Evolutionary conservation across 140 eudicot genomes (phyloP).

Genomic region (Anethum foeniculum): DNA sequence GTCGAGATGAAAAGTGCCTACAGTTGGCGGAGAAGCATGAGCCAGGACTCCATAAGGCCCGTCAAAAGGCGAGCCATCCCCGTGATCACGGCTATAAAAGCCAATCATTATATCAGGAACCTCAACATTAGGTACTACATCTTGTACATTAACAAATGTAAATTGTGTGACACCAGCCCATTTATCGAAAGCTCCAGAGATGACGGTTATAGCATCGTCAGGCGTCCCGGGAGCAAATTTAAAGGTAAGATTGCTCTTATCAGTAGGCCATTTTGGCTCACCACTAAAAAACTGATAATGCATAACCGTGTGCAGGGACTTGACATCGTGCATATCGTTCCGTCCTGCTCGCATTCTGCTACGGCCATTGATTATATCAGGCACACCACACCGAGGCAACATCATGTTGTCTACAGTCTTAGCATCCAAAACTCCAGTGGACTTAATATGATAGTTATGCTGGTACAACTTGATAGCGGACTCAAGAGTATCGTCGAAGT

Average conservation of each 20-base stretch:
- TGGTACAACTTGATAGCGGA: not conserved
- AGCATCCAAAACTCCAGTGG: constrained; percentile 1
- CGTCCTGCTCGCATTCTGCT: not conserved
- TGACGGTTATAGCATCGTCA: not conserved
- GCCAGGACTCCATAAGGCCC: constrained; percentile 11
- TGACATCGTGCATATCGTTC: not conserved
- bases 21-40: constrained; percentile 5
- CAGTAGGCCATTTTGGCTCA: not conserved
- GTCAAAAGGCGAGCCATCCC: constrained; percentile 1
- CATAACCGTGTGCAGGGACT: not conserved
- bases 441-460: not conserved
- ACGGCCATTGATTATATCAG: constrained; percentile 5
- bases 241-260: not conserved
- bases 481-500: constrained; percentile 1
- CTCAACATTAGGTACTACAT: not conserved
- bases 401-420: not conserved
- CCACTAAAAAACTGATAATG: not conserved
- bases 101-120: constrained; percentile 6
- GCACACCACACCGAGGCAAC: constrained; percentile 4
- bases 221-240: not conserved
- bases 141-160: not conserved
- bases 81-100: constrained; percentile 6
- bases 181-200: constrained; percentile 7
- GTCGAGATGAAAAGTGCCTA: not conserved
- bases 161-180: not conserved